Evolutionary conservation across 2,329 filamentous ascomycete genomes (phyloP), one percentile per base, ranked within the genome.

Genomic region (Claviceps capensis): DNA sequence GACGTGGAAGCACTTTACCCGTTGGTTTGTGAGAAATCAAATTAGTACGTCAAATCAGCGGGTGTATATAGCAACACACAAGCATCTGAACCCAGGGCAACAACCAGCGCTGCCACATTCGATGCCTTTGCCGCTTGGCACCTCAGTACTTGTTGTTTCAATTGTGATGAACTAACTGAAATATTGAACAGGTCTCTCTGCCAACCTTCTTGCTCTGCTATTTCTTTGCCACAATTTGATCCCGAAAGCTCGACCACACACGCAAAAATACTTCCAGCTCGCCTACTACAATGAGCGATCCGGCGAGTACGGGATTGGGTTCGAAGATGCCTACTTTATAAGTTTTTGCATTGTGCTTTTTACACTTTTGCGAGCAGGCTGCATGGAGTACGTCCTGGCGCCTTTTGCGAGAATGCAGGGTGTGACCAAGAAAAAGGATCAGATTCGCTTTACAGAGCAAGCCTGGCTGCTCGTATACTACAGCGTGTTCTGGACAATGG

Each of bases 391-490:
- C 70, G 62, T 94, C 13, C 76, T 97, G 49, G 81, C 81, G 19
- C 93, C 91, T 6, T 69, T 94, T 52, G 90, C 86, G 44, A 82
- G 79, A 57, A 71, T 74, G 47, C 76, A 78, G 56, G 91, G 91
- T 38, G 79, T 96, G 60, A 76, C 77, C 60, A 86, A 84, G 63
- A 76, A 74, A 64, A 96, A 95, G 71, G 81, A 82, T 47, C 72
- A 85, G 54, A 80, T 87, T 48, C 80, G 93, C 53, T 95, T 97
- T 69, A 88, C 88, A 56, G 93, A 98, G 71, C 93, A 98, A 71
- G 88, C 84, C 47, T 97, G 91, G 88, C 75, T 95, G 63, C 71
- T 94, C 52, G 68, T 93, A 45, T 97, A 96, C 71, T 91, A 91
- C 67, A 72, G 72, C 46, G 72, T 83, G 52, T 91, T 90, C 65